These are phyloP conservation scores for Posidonia australis DNA, from an alignment of 106 monocot genomes.

Conservation along the genomic window DNA sequence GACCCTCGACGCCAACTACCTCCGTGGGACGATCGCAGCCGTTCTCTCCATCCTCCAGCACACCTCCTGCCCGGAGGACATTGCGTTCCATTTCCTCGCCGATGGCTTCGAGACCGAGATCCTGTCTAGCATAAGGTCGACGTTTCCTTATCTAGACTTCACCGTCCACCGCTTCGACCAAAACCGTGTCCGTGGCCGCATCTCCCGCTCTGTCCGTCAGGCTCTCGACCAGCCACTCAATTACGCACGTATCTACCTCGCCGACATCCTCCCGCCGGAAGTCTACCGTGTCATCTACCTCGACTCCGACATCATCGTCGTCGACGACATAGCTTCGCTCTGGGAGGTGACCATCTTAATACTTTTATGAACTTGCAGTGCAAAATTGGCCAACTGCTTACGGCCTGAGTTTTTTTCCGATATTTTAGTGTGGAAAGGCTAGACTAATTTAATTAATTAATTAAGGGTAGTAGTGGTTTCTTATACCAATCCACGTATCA, in stretches of 20 bases:
- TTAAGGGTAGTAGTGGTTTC: no score
- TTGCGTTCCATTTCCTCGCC: slow-evolving; percentile 16
- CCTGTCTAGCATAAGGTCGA: slow-evolving; percentile 5
- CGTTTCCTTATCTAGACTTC: slow-evolving; percentile 63
- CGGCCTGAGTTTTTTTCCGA: not conserved
- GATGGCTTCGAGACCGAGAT: not conserved
- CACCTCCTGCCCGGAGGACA: slow-evolving; percentile 13
- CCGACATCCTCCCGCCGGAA: slow-evolving; percentile 48
- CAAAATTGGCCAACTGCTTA: not conserved
- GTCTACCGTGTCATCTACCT: slow-evolving; percentile 65
- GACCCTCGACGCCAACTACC: slow-evolving; percentile 88
- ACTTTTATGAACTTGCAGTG: no score
- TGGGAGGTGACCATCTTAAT: slow-evolving; percentile 22
- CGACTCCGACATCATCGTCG: slow-evolving; percentile 74
- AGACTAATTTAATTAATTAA: no score
- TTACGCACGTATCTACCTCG: slow-evolving; percentile 78
- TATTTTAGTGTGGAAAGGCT: not conserved
- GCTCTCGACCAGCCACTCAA: slow-evolving; percentile 82
- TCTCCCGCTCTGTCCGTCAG: slow-evolving; percentile 64
- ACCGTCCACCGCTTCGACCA: slow-evolving; percentile 48
- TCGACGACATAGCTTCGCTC: slow-evolving; percentile 53
- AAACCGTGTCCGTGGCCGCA: slow-evolving; percentile 42
- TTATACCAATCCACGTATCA: no score
- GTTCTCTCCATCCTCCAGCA: slow-evolving; percentile 19
- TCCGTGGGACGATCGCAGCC: slow-evolving; percentile 67